These are phyloP conservation scores for Mortierella sp. DNA, from an alignment of 371 early-diverging fungal species.

Conservation along the genomic window DNA sequence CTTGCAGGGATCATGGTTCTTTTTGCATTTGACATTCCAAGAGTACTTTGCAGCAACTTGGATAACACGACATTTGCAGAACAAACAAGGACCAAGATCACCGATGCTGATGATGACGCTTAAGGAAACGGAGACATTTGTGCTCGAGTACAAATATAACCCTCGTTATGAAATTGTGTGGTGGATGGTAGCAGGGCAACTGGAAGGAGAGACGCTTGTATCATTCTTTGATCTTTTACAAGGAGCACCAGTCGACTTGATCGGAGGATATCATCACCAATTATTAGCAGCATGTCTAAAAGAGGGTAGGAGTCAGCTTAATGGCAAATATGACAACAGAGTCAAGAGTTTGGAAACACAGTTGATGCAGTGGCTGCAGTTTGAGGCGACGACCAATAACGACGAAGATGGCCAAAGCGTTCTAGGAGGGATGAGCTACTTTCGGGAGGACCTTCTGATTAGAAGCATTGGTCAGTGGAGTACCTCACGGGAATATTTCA, in stretches of 20 bases:
- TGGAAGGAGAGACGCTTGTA: neutral
- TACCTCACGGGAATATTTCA: too few species aligned
- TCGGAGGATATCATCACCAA: neutral
- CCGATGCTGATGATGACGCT: neutral
- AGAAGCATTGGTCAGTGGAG: too few species aligned
- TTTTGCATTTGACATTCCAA: neutral
- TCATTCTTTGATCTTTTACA: conserved; percentile 3
- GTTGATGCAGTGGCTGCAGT: too few species aligned
- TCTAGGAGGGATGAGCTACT: too few species aligned
- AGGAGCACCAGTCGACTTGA: neutral
- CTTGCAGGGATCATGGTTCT: neutral
- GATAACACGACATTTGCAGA: neutral
- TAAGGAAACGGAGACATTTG: neutral
- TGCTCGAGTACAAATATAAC: neutral
- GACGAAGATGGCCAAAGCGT: too few species aligned
- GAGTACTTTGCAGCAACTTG: neutral
- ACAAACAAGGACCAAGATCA: neutral
- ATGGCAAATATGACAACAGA: neutral
- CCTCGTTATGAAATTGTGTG: neutral
- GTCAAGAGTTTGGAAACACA: too few species aligned
- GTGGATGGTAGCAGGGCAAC: neutral
- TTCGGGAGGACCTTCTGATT: too few species aligned
- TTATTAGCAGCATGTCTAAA: neutral
- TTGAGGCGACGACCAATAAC: too few species aligned
- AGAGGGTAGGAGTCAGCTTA: neutral